phyloP scores from a whole-genome alignment of 768 basidiomycete genomes.

The Suillus paluster region DNA sequence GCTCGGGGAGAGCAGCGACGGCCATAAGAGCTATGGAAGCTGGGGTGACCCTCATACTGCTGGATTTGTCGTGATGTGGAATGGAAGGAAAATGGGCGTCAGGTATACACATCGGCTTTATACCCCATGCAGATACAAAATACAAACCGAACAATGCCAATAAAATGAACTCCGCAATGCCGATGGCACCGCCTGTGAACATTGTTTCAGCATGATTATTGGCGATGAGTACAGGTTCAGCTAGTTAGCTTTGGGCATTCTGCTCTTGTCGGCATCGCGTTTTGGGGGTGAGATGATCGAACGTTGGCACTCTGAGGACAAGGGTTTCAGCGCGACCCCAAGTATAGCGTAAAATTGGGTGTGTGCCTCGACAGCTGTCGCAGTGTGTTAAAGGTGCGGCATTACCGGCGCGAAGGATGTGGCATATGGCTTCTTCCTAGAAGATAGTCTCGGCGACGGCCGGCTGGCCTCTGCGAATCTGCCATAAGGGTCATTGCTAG shows the following conservation, averaged over 20 bases:
- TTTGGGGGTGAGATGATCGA: not conserved
- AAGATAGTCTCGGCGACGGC: not conserved
- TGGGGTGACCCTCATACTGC: constrained; percentile 8
- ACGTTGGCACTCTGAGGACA: not conserved
- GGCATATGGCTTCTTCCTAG: not conserved
- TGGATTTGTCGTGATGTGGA: not conserved
- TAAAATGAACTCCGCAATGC: constrained; percentile 2
- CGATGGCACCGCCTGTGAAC: not conserved
- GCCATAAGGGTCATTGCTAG: too few relatives aligned
- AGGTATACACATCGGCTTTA: not conserved
- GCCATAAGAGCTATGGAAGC: constrained; percentile 1
- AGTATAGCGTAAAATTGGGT: not conserved
- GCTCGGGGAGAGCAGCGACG: not conserved
- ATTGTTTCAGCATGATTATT: too few relatives aligned
- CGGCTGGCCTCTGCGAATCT: not conserved
- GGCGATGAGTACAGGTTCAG: too few relatives aligned
- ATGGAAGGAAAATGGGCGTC: not conserved
- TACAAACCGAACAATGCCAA: not conserved
- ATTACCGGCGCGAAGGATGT: not conserved
- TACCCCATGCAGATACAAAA: not conserved
- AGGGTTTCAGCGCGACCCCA: not conserved
- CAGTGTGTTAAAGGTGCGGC: not conserved
- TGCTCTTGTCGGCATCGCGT: not conserved
- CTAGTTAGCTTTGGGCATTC: not conserved
- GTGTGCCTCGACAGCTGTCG: not conserved